These are phyloP conservation scores for Cinchona pubescens DNA, from an alignment of 257 asterid species.

Conservation along the genomic window DNA sequence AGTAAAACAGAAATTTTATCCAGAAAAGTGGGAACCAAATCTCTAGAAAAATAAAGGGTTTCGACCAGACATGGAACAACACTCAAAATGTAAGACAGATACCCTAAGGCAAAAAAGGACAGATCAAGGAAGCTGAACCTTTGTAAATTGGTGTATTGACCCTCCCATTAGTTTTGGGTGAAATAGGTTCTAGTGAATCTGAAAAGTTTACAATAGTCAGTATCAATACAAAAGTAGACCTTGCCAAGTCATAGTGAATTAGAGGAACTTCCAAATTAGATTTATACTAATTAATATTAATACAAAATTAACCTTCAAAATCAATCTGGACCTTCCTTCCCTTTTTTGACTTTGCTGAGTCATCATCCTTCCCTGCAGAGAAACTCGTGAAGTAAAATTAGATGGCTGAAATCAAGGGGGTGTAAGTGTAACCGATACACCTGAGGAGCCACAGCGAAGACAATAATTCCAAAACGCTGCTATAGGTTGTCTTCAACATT, in stretches of 20 bases:
- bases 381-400: neutral
- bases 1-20: neutral
- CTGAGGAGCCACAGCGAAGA: neutral
- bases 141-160: constrained; percentile 27
- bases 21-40: constrained; percentile 13
- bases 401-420: neutral
- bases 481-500: neutral
- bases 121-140: constrained; percentile 35
- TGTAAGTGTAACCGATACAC: neutral
- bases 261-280: neutral
- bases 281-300: constrained; percentile 22
- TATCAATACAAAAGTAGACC: no score
- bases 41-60: constrained; percentile 2
- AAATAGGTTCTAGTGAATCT: constrained; percentile 37
- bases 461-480: neutral
- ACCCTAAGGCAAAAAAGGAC: neutral
- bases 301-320: constrained; percentile 48
- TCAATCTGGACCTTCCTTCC: constrained; percentile 71
- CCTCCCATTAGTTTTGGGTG: constrained; percentile 46
- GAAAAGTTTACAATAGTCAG: constrained; percentile 14
- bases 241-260: no score
- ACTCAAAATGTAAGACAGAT: constrained; percentile 4
- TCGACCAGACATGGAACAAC: constrained; percentile 18
- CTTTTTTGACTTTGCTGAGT: constrained; percentile 43
- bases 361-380: constrained; percentile 41